A percentile compares a stretch with the other conserved stretches of the same genome.
These are phyloP conservation scores for Oryza meridionalis DNA, from an alignment of 176 grass and related monocot genomes.

Conservation along the genomic window DNA sequence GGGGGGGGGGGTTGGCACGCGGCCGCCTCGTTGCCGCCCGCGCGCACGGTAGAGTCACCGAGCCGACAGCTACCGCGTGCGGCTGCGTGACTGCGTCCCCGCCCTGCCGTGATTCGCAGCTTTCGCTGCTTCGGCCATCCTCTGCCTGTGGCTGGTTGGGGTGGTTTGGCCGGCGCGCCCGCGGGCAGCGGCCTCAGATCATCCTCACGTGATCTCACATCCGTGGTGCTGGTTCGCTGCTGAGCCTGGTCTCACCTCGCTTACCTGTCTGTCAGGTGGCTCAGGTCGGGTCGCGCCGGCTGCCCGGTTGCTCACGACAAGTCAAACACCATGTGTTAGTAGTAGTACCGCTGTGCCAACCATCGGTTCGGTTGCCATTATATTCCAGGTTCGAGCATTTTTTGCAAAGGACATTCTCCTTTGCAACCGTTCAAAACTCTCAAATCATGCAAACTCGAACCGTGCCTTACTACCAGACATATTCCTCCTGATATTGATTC, in stretches of 20 bases:
- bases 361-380: neutral
- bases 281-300: neutral
- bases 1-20: neutral
- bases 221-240: neutral
- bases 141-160: no score
- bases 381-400: neutral
- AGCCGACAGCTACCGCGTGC: neutral
- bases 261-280: neutral
- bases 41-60: neutral
- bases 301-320: neutral
- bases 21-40: neutral
- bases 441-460: neutral
- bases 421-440: neutral
- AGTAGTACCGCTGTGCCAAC: no score
- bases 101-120: no score
- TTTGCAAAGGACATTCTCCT: neutral
- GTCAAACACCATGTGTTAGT: neutral
- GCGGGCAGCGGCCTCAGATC: neutral
- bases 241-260: neutral
- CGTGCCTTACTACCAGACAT: neutral
- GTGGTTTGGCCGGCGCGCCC: constrained; percentile 32
- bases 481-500: neutral
- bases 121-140: no score
- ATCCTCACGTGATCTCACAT: neutral
- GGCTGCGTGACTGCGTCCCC: neutral